These are phyloP conservation scores for Penicillium sp. DNA, from an alignment of 2,329 filamentous ascomycete species.

Conservation along the genomic window DNA sequence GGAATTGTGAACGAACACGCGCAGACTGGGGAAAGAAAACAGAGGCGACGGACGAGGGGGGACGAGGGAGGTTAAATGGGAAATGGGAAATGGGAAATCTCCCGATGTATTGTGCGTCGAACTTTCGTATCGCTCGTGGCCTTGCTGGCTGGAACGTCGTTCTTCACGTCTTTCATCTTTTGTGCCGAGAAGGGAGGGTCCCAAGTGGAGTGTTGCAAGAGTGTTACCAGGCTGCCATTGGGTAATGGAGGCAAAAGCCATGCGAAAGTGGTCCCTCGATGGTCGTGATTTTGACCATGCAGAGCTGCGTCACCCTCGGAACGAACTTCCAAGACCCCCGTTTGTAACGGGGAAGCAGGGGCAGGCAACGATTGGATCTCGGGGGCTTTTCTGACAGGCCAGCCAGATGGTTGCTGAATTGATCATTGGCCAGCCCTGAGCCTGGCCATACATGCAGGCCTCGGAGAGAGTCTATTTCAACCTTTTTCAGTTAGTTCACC, in stretches of 20 bases:
- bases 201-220: neutral
- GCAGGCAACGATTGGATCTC: slow-evolving; percentile 10
- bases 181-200: neutral
- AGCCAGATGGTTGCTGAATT: neutral
- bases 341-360: slow-evolving; percentile 7
- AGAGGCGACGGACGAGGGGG: neutral
- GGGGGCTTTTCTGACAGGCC: slow-evolving; percentile 11
- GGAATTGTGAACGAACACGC: neutral
- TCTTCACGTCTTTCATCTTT: slow-evolving; percentile 1
- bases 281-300: neutral
- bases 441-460: neutral
- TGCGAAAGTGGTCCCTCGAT: neutral
- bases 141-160: slow-evolving; percentile 7
- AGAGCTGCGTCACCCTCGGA: slow-evolving; percentile 5
- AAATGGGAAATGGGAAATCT: slow-evolving; percentile 1
- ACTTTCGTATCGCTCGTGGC: slow-evolving; percentile 2
- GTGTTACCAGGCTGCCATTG: neutral
- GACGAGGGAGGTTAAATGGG: neutral
- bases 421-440: slow-evolving; percentile 12
- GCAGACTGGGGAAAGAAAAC: slow-evolving; percentile 5
- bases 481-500: neutral
- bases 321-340: neutral
- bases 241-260: neutral
- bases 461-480: neutral
- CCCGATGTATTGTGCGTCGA: slow-evolving; percentile 9